phyloP scores from a whole-genome alignment of 768 basidiomycete species.

The Trametes maxima region DNA sequence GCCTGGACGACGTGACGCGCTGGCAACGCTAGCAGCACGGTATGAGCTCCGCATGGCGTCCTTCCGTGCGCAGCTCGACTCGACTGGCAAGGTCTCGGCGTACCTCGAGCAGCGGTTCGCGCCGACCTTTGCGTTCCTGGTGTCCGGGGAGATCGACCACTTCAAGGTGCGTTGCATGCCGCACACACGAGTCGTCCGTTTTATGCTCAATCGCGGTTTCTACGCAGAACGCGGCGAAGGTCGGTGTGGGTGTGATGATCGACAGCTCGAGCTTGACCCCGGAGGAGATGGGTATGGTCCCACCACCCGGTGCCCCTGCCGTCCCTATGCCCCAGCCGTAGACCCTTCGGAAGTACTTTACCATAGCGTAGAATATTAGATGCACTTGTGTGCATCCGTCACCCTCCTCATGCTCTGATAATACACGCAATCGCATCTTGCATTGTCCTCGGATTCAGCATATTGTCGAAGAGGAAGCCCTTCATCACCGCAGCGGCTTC shows the following conservation, averaged over 20 bases:
- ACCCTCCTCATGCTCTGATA: constrained; percentile 26
- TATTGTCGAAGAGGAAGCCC: not conserved
- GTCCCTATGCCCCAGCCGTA: constrained; percentile 22
- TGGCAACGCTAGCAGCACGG: constrained; percentile 93
- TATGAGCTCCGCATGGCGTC: constrained; percentile 94
- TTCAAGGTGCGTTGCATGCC: constrained; percentile 67
- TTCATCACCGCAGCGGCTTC: not conserved
- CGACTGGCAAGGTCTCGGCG: constrained; percentile 93
- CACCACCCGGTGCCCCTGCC: constrained; percentile 28
- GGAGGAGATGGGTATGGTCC: constrained; percentile 69
- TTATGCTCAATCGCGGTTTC: not conserved
- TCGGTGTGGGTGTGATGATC: constrained; percentile 97
- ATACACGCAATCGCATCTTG: constrained; percentile 19
- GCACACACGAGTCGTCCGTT: not conserved
- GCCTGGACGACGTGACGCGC: constrained; percentile 82
- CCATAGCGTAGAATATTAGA: constrained; percentile 24
- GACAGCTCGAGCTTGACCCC: constrained; percentile 82
- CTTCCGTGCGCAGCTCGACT: constrained; percentile 94
- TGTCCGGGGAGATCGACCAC: constrained; percentile 98
- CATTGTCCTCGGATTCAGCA: constrained; percentile 6
- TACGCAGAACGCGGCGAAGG: constrained; percentile 83
- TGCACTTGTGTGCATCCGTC: constrained; percentile 14
- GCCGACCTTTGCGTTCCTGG: constrained; percentile 91
- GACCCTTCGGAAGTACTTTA: constrained; percentile 17
- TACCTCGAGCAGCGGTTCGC: constrained; percentile 95